phyloP scores from a whole-genome alignment of 129 eudicot species.

The Flaveria bidentis region DNA sequence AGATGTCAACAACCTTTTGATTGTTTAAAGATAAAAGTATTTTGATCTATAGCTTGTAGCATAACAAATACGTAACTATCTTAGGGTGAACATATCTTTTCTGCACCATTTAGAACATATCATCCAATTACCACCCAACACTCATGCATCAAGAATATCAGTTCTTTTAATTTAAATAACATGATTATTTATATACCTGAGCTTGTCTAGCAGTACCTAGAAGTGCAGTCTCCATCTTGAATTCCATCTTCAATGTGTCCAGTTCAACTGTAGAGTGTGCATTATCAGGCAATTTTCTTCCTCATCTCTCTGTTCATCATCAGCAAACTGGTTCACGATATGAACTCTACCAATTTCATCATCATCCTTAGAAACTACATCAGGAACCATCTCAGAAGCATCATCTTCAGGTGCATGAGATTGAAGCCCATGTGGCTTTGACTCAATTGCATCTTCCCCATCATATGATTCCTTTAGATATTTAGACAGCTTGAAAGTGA shows the following conservation, averaged over 20 bases:
- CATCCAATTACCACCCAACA: conserved; percentile 4
- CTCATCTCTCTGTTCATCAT: conserved; percentile 30
- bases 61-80: not conserved
- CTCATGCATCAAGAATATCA: not conserved
- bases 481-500: too few relatives aligned
- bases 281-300: conserved; percentile 39
- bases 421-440: conserved; percentile 2
- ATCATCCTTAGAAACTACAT: not conserved
- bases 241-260: conserved; percentile 70
- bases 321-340: conserved; percentile 35
- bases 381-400: conserved; percentile 29
- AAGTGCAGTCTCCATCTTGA: conserved; percentile 86
- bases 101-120: not conserved
- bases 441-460: conserved; percentile 13
- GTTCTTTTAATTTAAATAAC: not conserved
- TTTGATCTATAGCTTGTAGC: not conserved
- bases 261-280: conserved; percentile 50
- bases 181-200: conserved; percentile 47
- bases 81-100: not conserved
- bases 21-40: conserved; percentile 5
- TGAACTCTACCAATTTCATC: conserved; percentile 21
- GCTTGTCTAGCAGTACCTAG: conserved; percentile 93
- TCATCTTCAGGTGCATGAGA: conserved; percentile 35
- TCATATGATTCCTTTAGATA: conserved; percentile 17
- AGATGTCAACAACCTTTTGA: not conserved